Conservation (phyloP, 495 filamentous ascomycete genomes). For the Trypethelium eluteriae region DNA sequence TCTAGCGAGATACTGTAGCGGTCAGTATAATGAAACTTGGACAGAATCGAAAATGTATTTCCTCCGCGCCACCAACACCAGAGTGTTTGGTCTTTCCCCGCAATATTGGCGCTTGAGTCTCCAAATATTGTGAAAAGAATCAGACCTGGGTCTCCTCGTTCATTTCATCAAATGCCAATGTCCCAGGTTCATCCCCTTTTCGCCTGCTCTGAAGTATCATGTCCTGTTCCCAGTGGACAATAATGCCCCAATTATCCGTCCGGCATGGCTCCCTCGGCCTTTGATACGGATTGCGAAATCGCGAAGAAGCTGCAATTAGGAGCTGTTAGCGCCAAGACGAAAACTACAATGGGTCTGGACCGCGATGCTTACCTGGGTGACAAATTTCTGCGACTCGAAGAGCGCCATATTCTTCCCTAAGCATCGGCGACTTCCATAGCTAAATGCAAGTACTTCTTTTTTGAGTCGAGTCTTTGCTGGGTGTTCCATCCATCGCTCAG, state of each 20-base stretch:
- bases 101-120: no score
- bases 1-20: no score
- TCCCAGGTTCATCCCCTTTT: no score
- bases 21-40: no score
- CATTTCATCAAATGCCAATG: no score
- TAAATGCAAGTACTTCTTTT: not conserved
- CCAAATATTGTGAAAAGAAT: no score
- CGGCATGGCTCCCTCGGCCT: not conserved
- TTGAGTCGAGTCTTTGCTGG: not conserved
- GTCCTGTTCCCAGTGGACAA: not conserved
- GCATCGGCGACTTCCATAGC: not conserved
- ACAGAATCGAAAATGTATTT: no score
- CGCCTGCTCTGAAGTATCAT: not conserved
- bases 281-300: not conserved
- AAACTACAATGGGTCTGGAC: not conserved
- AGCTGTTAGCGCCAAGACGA: not conserved
- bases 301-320: not conserved
- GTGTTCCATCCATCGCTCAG: slow-evolving; percentile 35
- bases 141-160: no score
- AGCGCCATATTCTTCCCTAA: not conserved
- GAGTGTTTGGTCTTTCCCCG: no score
- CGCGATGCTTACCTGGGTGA: not conserved
- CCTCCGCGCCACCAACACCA: no score
- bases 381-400: not conserved
- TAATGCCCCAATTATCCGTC: not conserved